Evolutionary conservation across 2,329 filamentous ascomycete genomes (phyloP).

Genomic region (Epicoccum sorghinum): DNA sequence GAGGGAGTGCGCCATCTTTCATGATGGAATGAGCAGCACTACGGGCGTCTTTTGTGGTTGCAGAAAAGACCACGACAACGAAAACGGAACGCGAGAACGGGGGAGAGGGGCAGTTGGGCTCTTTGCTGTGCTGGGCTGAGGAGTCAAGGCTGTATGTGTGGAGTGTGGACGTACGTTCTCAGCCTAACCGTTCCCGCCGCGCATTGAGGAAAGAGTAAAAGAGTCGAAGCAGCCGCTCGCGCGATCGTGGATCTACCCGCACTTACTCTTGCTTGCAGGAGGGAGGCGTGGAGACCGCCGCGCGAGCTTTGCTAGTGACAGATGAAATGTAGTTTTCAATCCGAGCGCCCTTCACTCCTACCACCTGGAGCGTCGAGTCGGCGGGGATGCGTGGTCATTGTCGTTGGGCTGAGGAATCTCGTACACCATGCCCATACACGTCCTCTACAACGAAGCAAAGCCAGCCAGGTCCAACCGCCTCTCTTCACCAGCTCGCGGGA

Average conservation of each 20-base stretch:
- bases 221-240: conserved; percentile 36
- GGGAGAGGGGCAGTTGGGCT: not conserved
- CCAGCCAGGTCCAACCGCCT: too few relatives aligned
- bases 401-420: conserved; percentile 20
- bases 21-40: conserved; percentile 24
- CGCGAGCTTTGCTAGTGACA: conserved; percentile 36
- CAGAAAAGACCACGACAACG: too few relatives aligned
- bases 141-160: too few relatives aligned
- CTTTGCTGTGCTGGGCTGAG: too few relatives aligned
- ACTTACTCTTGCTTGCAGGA: not conserved
- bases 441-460: too few relatives aligned
- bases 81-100: not conserved
- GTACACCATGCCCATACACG: not conserved
- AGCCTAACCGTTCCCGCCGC: conserved; percentile 33
- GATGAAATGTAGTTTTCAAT: conserved; percentile 44
- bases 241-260: not conserved
- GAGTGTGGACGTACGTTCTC: not conserved
- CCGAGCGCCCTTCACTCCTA: conserved; percentile 33
- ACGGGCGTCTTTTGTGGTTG: too few relatives aligned
- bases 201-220: conserved; percentile 44
- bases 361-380: not conserved
- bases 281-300: too few relatives aligned
- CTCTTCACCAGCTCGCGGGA: too few relatives aligned
- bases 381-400: conserved; percentile 37
- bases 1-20: conserved; percentile 40